phyloP scores from a whole-genome alignment of 148 eudicot species.

The Chenopodium berlandieri region DNA sequence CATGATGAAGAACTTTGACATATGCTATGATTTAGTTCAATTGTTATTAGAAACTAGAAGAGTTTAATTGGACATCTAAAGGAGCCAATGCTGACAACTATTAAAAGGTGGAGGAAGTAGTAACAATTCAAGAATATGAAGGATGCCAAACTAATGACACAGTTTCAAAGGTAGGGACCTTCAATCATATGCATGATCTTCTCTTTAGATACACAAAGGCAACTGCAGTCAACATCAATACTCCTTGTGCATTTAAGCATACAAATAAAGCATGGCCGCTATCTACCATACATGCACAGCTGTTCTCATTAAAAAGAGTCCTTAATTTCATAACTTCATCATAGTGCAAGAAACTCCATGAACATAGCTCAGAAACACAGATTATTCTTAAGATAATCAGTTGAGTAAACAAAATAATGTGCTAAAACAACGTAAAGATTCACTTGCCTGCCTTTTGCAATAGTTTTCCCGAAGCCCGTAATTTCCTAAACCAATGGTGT shows the following conservation, averaged over 20 bases:
- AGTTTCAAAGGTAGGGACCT: not conserved
- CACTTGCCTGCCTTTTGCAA: constrained; percentile 81
- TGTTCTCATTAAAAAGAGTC: not conserved
- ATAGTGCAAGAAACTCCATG: not conserved
- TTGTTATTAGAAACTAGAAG: not conserved
- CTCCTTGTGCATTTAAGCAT: not conserved
- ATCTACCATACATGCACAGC: not conserved
- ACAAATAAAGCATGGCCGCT: not conserved
- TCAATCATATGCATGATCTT: not conserved
- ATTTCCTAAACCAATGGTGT: constrained; percentile 66
- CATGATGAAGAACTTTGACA: not conserved
- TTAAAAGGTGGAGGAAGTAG: not conserved
- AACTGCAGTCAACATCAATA: not conserved
- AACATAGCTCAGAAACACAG: not conserved
- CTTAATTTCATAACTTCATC: not conserved
- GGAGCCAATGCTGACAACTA: not conserved
- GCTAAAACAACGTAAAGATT: not conserved
- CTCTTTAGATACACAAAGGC: not conserved
- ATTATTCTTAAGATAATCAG: not conserved
- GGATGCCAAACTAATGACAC: not conserved
- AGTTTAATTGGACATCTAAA: not conserved
- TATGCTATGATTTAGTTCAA: not conserved
- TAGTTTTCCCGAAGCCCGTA: constrained; percentile 80
- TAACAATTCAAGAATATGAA: not conserved
- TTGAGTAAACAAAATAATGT: not conserved